A percentile compares a stretch with the other conserved stretches of the same genome.
Conservation (phyloP, 805 yeast species). For the Kodamaea fukazawae region DNA sequence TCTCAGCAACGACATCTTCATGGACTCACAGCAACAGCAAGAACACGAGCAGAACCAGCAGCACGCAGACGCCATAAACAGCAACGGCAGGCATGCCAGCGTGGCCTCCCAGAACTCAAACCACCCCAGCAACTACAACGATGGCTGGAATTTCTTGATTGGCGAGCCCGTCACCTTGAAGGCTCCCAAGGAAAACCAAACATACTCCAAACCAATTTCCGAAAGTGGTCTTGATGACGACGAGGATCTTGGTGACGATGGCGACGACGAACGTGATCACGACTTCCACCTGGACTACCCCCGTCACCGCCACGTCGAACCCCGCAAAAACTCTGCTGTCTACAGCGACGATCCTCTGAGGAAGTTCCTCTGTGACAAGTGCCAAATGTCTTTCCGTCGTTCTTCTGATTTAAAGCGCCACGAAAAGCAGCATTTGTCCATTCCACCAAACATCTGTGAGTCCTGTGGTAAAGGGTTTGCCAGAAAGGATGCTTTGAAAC, state of each 20-base stretch:
- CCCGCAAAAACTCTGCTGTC: constrained; percentile 5
- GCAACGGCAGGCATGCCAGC: background rate
- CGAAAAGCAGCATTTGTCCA: constrained; percentile 68
- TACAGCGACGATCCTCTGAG: constrained; percentile 19
- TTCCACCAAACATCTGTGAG: constrained; percentile 73
- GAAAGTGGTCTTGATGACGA: constrained; percentile 4
- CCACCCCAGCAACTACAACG: constrained; percentile 20
- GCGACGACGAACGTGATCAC: constrained; percentile 8
- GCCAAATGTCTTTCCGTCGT: constrained; percentile 63
- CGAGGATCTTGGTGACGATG: constrained; percentile 4
- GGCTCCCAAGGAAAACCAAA: constrained; percentile 10
- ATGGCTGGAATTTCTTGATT: constrained; percentile 34
- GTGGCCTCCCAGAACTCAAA: constrained; percentile 5
- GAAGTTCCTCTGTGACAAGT: constrained; percentile 56
- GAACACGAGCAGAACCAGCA: constrained; percentile 11
- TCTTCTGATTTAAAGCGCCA: constrained; percentile 71
- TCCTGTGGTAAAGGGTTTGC: constrained; percentile 82
- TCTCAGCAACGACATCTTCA: constrained; percentile 40
- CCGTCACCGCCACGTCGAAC: constrained; percentile 3
- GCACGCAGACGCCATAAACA: no score
- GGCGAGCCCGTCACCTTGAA: constrained; percentile 21
- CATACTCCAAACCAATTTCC: background rate
- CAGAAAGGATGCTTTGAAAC: constrained; percentile 73
- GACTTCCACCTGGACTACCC: constrained; percentile 3
- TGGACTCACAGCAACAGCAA: constrained; percentile 10